Conservation (phyloP, 2,329 filamentous ascomycete species). For the Alternaria viburni region DNA sequence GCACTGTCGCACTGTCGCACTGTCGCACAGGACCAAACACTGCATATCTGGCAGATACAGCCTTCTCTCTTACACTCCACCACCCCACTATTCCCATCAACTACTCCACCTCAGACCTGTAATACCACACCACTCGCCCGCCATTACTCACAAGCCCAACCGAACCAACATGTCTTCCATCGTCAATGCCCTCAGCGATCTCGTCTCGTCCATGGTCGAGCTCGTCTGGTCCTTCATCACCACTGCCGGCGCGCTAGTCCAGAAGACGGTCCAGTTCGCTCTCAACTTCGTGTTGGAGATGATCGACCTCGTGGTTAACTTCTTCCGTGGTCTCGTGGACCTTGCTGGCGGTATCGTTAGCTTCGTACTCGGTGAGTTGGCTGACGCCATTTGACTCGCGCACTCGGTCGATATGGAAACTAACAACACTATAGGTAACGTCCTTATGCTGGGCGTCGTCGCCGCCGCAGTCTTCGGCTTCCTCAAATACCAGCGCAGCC, state of each 20-base stretch:
- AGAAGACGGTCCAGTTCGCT: conserved; percentile 38
- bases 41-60: not conserved
- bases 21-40: not conserved
- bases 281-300: conserved; percentile 34
- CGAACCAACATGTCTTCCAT: conserved; percentile 41
- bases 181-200: conserved; percentile 39
- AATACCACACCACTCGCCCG: not conserved
- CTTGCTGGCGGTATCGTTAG: conserved; percentile 42
- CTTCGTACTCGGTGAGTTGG: conserved; percentile 40
- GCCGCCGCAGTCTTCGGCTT: conserved; percentile 42
- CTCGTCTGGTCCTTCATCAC: conserved; percentile 46
- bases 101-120: not conserved
- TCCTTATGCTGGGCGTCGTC: conserved; percentile 44
- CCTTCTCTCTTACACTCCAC: not conserved
- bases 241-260: conserved; percentile 39
- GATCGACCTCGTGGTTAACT: conserved; percentile 40
- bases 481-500: conserved; percentile 45
- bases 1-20: not conserved
- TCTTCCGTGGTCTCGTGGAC: conserved; percentile 42
- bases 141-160: not conserved
- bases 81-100: not conserved
- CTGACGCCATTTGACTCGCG: not conserved
- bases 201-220: conserved; percentile 41
- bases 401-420: not conserved
- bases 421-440: conserved; percentile 35